Conservation (phyloP, 1,284 basidiomycete species). For the Naganishia liquefaciens region DNA sequence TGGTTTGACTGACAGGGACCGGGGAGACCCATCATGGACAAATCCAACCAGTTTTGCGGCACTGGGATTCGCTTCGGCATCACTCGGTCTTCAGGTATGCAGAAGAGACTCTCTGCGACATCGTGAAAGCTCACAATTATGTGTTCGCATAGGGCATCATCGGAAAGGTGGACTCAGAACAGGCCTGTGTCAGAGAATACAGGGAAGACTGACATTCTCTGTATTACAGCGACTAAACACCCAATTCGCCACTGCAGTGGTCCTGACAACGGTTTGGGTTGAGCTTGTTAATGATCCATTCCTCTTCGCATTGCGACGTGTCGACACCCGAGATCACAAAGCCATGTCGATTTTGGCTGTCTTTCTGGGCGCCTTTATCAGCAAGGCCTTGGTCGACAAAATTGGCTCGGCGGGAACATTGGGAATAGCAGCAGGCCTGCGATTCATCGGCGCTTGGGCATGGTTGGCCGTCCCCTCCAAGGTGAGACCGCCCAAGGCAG, state of each 20-base stretch:
- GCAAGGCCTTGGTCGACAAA: conserved; percentile 64
- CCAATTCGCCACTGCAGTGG: conserved; percentile 65
- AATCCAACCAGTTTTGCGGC: conserved; percentile 66
- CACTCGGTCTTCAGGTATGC: conserved; percentile 61
- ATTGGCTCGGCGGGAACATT: conserved; percentile 67
- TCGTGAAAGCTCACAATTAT: conserved; percentile 2
- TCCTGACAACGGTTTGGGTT: conserved; percentile 80
- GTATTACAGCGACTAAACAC: conserved; percentile 60
- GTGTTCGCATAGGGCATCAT: conserved; percentile 67
- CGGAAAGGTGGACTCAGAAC: conserved; percentile 61
- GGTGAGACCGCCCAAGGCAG: background rate
- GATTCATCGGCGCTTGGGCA: conserved; percentile 52
- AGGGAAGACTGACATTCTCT: conserved; percentile 6
- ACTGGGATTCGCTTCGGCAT: conserved; percentile 73
- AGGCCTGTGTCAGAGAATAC: conserved; percentile 19
- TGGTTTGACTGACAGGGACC: conserved; percentile 38
- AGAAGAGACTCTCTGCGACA: background rate
- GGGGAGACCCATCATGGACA: conserved; percentile 69
- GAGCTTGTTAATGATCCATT: conserved; percentile 77
- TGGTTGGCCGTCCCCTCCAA: conserved; percentile 21
- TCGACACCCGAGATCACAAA: conserved; percentile 71
- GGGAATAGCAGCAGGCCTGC: conserved; percentile 67
- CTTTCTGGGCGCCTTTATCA: conserved; percentile 73
- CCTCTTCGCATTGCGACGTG: conserved; percentile 60
- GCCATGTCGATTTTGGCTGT: conserved; percentile 66